These are phyloP conservation scores for Penicillium canescens DNA, from an alignment of 495 filamentous ascomycete species.

Conservation along the genomic window DNA sequence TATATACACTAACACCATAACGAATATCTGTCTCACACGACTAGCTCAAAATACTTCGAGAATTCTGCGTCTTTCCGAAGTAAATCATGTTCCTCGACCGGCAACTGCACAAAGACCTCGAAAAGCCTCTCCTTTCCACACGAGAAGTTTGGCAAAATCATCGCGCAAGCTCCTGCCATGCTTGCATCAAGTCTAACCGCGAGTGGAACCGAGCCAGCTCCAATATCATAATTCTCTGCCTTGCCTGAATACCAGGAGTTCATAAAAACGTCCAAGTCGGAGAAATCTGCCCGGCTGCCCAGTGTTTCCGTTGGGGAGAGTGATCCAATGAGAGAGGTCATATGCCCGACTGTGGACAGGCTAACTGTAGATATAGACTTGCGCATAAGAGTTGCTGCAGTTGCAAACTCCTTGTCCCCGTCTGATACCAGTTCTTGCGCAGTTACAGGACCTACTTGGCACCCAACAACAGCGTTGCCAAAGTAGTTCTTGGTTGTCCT, in stretches of 20 bases:
- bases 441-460: slow-evolving; percentile 15
- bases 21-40: too few relatives aligned
- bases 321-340: slow-evolving; percentile 14
- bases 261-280: slow-evolving; percentile 25
- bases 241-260: slow-evolving; percentile 25
- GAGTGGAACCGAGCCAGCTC: slow-evolving; percentile 8
- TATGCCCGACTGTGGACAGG: slow-evolving; percentile 11
- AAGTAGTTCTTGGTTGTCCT: slow-evolving; percentile 22
- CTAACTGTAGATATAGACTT: slow-evolving; percentile 14
- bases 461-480: slow-evolving; percentile 22
- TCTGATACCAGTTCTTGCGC: slow-evolving; percentile 9
- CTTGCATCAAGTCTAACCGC: slow-evolving; percentile 13
- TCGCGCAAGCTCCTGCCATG: slow-evolving; percentile 13
- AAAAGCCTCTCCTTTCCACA: slow-evolving; percentile 8
- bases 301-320: slow-evolving; percentile 20
- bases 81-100: slow-evolving; percentile 14
- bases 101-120: slow-evolving; percentile 24
- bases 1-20: too few relatives aligned
- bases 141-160: slow-evolving; percentile 25
- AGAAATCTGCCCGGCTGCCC: slow-evolving; percentile 15
- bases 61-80: slow-evolving; percentile 21
- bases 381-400: slow-evolving; percentile 19
- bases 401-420: slow-evolving; percentile 9
- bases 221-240: slow-evolving; percentile 25
- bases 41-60: slow-evolving; percentile 23